Base-by-base conservation (phyloP, 345 rosid genomes). In the Excoecaria cochinchinensis region DNA sequence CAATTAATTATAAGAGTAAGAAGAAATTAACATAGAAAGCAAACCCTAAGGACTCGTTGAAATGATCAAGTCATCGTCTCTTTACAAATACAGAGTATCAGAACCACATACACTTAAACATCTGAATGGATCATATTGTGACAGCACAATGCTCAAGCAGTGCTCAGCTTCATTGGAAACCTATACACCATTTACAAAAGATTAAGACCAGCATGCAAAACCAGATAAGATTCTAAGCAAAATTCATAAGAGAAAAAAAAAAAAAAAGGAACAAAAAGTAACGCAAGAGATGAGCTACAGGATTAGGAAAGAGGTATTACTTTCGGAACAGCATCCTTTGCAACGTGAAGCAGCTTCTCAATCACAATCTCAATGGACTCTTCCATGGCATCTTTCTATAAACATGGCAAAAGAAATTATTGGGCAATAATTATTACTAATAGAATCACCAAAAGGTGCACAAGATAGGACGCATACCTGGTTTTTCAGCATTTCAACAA, bases 71-170 rank as follows among this genome's bases (percentile, higher is more conserved):
- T 24, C 8, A 74, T 38, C 14, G 24, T 21, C 46, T 7, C 47
- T 16, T 52, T 24, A 51, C 6, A 51, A 56, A 4, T 17, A 47
- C 22, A 69, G 60, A 69, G 47, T 11, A 25, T 48, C 50, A 62
- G 70, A 72, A 47, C 12, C 64, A 80, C 88, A 31, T 90, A 95
- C 99, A 82, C 97, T 95, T 79, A 95, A 88, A 87, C 97, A 90
- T 91, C 99, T 90, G 88, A 91, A 91, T 71, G 97, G 97, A 74
- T 95, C 99, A 81, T 89, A 93, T 62, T 90, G 90, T 50, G 93
- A 87, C 83, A 95, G 80, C 66, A 93, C 85, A 3, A 86, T 71
- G 55, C 87, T 91, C 86, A 95, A 86, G 84, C 97, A 91, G 82
- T 86, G 93, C 82, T 95, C 99, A 76, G 95, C 95, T 85, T 93